A percentile compares a stretch with the other conserved stretches of the same genome.
Conservation (phyloP, 83 land plant species). For the Larix sibirica region DNA sequence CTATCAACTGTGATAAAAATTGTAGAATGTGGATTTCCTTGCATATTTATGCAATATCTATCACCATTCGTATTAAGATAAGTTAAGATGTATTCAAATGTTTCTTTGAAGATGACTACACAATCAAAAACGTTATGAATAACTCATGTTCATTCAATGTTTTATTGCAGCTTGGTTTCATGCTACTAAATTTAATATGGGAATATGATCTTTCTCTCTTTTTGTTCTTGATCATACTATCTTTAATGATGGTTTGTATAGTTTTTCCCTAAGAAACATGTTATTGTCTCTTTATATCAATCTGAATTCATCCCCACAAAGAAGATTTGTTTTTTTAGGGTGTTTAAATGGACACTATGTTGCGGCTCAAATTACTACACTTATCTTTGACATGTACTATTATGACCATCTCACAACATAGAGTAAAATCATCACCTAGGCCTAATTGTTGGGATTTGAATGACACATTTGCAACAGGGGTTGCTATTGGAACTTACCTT, state of each 20-base stretch:
- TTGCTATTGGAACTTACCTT: slow-evolving; percentile 58
- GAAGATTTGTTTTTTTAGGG: not conserved
- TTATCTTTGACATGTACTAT: too few relatives aligned
- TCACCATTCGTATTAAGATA: slow-evolving; percentile 61
- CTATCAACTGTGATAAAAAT: too few relatives aligned
- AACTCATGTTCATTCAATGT: too few relatives aligned
- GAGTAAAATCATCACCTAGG: too few relatives aligned
- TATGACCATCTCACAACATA: too few relatives aligned
- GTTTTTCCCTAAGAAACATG: not conserved
- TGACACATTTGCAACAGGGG: slow-evolving; percentile 63
- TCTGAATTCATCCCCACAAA: not conserved
- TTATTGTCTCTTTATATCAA: not conserved
- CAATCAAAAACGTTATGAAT: too few relatives aligned
- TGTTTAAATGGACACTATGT: not conserved
- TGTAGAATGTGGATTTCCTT: not conserved
- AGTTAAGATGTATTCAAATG: slow-evolving; percentile 11
- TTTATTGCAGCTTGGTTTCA: not conserved
- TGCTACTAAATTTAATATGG: not conserved
- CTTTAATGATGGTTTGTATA: slow-evolving; percentile 51
- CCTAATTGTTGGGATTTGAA: not conserved
- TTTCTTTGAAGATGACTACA: not conserved
- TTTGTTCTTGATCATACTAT: slow-evolving; percentile 23
- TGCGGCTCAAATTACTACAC: not conserved
- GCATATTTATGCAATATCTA: slow-evolving; percentile 57
- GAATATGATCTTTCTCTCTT: too few relatives aligned